Evolutionary conservation across 2,329 filamentous ascomycete genomes (phyloP), one percentile per base, ranked within the genome.

Genomic region (Hymenoscyphus salicellus): DNA sequence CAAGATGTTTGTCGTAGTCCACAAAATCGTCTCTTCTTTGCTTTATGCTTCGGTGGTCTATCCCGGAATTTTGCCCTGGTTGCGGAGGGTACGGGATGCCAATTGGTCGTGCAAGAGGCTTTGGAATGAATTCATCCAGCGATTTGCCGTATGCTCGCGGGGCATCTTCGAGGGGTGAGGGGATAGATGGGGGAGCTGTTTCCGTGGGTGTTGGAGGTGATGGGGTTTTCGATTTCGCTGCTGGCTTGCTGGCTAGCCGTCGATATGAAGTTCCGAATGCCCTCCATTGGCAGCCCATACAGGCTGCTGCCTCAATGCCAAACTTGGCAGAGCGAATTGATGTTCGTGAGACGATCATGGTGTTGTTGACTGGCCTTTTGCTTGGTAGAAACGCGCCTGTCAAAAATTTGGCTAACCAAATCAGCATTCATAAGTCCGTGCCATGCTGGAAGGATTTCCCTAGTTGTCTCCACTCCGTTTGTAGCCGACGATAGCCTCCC

Each of bases 1-100:
- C 82, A 7, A 97, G 78, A 75, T 98, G 93, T 77, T 92, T 93
- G 65, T 95, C 89, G 74, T 91, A 93, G 78, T 95, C 83, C 68
- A 91, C 87, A 75, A 96, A 92, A 75, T 97, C 93, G 68, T 91
- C 87, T 49, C 88, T 84, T 59, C 87, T 86, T 78, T 97, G 83
- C 66, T 81, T 81, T 67, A 90, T 76, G 0, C 87, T 83, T 49
- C 93, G 87, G 20, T 71, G 74, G 72, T 96, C 91, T 66, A 90
- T 77, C 61, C 93, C 93, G 1, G 87, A 89, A 78, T 98, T 97
- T 76, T 98, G 88, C 65, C 92, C 92, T 14, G 86, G 79, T 64
- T 82, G 79, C 0, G 95, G 95, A 1, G 93, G 90, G 43, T 85
- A 79, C 11, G 83, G 82, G 78, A 96, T 86, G 67, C 95, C 95